A percentile compares a stretch with the other conserved stretches of the same genome.
Evolutionary conservation across 371 early-diverging fungal genomes (phyloP).

Genomic region (Furculomyces boomerangus): DNA sequence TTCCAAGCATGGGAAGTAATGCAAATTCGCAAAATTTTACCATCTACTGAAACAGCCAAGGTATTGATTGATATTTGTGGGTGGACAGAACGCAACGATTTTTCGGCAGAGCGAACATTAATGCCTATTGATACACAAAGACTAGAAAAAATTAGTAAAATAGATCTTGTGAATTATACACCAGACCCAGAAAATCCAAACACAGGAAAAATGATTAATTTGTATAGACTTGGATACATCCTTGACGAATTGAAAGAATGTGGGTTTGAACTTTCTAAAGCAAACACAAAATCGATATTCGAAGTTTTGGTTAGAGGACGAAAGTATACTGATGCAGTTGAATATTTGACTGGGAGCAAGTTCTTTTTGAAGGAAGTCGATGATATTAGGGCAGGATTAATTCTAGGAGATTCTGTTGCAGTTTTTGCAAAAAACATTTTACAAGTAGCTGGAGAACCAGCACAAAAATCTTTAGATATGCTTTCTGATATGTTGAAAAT

Average conservation of each 20-base stretch:
- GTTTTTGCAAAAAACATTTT: background rate
- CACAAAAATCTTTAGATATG: too few species aligned
- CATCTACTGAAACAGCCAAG: conserved; percentile 14
- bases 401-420: background rate
- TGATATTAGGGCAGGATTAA: background rate
- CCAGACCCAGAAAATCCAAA: background rate
- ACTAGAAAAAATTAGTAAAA: background rate
- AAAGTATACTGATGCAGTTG: background rate
- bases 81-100: conserved; percentile 22
- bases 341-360: background rate
- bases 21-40: conserved; percentile 15
- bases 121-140: background rate
- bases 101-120: conserved; percentile 12
- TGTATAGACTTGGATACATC: background rate
- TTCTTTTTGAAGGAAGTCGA: background rate
- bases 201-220: background rate
- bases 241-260: background rate
- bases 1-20: conserved; percentile 23
- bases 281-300: background rate
- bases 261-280: background rate
- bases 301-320: background rate
- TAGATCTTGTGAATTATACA: too few species aligned
- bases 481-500: too few species aligned
- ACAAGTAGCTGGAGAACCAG: background rate
- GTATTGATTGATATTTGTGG: conserved; percentile 21